A percentile compares a stretch with the other conserved stretches of the same genome.
phyloP scores from a whole-genome alignment of 192 early-diverging fungal species.

The Backusella parvicylindrica region DNA sequence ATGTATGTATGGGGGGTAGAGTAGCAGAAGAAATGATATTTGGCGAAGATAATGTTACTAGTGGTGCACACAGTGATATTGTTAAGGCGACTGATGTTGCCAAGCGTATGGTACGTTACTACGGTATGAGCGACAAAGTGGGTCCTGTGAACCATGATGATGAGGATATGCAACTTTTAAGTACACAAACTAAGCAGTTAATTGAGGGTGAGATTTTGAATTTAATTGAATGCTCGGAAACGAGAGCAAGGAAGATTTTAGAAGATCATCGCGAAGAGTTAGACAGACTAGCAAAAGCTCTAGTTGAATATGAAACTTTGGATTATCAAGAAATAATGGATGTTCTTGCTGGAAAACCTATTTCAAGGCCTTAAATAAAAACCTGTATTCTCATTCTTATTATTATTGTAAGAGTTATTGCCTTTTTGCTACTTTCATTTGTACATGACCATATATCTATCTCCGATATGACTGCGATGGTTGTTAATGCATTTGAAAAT shows the following conservation, averaged over 20 bases:
- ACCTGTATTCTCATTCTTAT: background rate
- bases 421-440: background rate
- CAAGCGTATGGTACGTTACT: constrained; percentile 84
- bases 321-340: constrained; percentile 81
- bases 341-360: constrained; percentile 66
- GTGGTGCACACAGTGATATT: constrained; percentile 91
- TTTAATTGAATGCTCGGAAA: constrained; percentile 69
- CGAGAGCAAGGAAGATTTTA: constrained; percentile 69
- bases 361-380: constrained; percentile 41
- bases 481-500: background rate
- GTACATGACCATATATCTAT: background rate
- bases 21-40: constrained; percentile 97
- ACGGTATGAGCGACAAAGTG: constrained; percentile 94
- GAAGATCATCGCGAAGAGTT: constrained; percentile 81
- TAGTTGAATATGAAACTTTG: constrained; percentile 95
- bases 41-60: constrained; percentile 90
- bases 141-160: constrained; percentile 76
- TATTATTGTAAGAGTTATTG: background rate
- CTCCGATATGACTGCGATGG: background rate
- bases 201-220: constrained; percentile 87
- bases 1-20: constrained; percentile 98
- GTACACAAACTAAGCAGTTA: constrained; percentile 67
- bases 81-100: constrained; percentile 87
- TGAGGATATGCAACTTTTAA: constrained; percentile 72
- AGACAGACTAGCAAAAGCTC: constrained; percentile 85